Conservation (phyloP, 306 rosid genomes). For the Vigna nakashimae region DNA sequence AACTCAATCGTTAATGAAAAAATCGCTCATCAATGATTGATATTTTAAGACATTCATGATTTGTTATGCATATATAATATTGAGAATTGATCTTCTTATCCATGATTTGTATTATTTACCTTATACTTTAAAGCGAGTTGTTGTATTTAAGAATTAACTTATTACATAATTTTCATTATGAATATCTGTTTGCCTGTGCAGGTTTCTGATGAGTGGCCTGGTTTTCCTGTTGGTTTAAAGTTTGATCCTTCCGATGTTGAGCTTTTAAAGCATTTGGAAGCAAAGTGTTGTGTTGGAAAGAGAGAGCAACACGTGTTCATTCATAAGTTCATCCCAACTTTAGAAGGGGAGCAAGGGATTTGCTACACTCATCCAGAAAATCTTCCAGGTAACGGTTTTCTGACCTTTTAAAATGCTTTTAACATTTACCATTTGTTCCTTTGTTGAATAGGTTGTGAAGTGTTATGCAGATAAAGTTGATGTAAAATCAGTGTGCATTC, state of each 20-base stretch:
- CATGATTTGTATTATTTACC: not conserved
- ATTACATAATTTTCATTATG: not conserved
- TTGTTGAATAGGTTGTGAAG: not conserved
- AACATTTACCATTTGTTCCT: not conserved
- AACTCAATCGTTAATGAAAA: not conserved
- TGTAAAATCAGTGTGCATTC: not conserved
- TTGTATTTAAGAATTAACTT: not conserved
- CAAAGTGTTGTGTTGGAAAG: conserved; percentile 68
- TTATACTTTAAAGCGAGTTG: not conserved
- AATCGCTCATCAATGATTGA: not conserved
- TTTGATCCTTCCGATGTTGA: conserved; percentile 84
- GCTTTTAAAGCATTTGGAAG: conserved; percentile 71
- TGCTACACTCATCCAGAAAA: conserved; percentile 82
- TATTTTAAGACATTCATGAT: not conserved
- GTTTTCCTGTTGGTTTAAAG: conserved; percentile 83
- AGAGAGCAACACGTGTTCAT: conserved; percentile 60
- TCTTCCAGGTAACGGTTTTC: conserved; percentile 71
- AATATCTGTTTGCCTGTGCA: conserved; percentile 45
- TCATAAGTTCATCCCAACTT: conserved; percentile 77
- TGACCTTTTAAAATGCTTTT: not conserved
- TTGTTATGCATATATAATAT: not conserved
- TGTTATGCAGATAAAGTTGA: not conserved
- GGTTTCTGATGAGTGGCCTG: conserved; percentile 84
- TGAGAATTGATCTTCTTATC: not conserved
- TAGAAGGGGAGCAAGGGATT: conserved; percentile 73